Evolutionary conservation across 2,329 filamentous ascomycete genomes (phyloP), one percentile per base, ranked within the genome.

Genomic region (Colletotrichum eremochloae): DNA sequence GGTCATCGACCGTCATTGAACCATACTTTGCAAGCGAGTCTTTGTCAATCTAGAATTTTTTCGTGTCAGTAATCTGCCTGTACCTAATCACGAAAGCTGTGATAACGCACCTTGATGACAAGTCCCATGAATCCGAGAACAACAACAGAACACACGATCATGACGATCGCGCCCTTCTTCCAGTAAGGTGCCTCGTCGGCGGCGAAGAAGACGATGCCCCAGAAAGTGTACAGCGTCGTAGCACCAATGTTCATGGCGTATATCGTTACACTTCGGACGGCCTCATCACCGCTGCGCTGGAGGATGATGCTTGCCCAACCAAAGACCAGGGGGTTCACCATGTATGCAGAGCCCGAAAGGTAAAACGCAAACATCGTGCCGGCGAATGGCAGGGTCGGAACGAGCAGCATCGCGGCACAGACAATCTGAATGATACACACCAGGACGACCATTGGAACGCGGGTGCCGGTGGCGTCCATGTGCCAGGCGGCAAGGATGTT

Each of bases 301-400:
- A 80, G 76, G 15, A 84, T 80, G 20, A 80, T 77, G 66, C 80
- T 84, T 0, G 82, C 82, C 82, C 82, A 84, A 1, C 79, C 81
- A 44, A 82, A 84, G n/a, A 83, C 65, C 18, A 83, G 75, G 0
- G 81, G 82, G 20, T 84, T 81, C 31, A 83, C 81, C 50, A 82
- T 79, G 58, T 84, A 83, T 9, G 80, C 80, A 0, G 81, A 82
- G 2, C 81, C 82, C n/a, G 81, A 78, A 12, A 82, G 73, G 73
- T 83, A 80, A 65, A 80, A 80, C 1, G 79, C 80, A 61, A 79
- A 78, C 55, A 73, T 71, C 7, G 66, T 74, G 0, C 76, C 81
- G 0, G 77, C 77, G 12, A 76, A 78, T 0, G 81, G 72, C 0
- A 81, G 71, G 7, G 74, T 73, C 4, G 77, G 81, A 29, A 79